Conservation (phyloP, 352 stramenopile genomes). For the Saprolegnia parasitica region DNA sequence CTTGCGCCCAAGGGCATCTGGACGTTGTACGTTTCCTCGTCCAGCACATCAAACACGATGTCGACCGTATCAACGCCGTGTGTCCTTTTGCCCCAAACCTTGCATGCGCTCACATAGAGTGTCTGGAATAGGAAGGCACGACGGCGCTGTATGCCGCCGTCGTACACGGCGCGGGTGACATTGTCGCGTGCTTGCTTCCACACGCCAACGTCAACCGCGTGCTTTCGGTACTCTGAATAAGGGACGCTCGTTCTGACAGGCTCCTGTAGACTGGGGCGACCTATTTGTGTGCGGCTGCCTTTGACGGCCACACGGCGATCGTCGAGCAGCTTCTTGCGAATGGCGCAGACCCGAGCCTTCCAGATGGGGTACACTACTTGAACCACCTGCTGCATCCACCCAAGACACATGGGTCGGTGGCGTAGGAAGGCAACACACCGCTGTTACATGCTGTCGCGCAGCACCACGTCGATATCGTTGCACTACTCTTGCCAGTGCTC, state of each 20-base stretch:
- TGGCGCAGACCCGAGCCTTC: neutral
- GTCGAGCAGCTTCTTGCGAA: neutral
- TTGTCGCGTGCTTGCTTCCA: neutral
- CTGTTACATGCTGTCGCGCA: neutral
- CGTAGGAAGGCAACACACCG: conserved; percentile 10
- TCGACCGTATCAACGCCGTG: conserved; percentile 5
- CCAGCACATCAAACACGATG: neutral
- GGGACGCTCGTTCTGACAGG: neutral
- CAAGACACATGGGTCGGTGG: neutral
- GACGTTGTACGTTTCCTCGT: neutral
- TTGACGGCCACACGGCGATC: neutral
- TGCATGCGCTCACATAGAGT: neutral
- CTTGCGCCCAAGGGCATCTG: neutral
- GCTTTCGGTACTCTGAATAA: neutral
- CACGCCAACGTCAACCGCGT: neutral
- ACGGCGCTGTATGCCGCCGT: conserved; percentile 1
- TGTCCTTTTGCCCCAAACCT: neutral
- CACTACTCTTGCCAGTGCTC: neutral
- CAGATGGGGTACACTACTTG: neutral
- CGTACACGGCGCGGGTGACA: neutral
- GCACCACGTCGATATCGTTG: neutral
- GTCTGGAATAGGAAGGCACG: neutral
- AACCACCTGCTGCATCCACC: no score
- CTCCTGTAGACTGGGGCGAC: neutral
- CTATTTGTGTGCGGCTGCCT: conserved; percentile 2